Evolutionary conservation across 2,329 filamentous ascomycete species (phyloP).

Genomic region (Ophiobolus disseminans): DNA sequence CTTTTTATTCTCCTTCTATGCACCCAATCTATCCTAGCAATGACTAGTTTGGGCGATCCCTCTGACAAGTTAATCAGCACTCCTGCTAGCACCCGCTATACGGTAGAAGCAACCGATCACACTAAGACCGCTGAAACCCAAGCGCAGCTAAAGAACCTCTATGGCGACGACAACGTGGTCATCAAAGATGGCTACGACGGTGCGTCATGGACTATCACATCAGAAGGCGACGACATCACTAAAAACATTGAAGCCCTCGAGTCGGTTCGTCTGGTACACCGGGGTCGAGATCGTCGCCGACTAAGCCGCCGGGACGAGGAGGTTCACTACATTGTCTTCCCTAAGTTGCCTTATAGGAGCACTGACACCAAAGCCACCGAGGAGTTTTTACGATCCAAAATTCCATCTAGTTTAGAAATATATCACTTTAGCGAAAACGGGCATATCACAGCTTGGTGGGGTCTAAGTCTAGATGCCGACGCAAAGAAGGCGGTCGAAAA

Average conservation of each 20-base stretch:
- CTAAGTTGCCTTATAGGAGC: conserved; percentile 2
- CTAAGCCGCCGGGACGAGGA: conserved; percentile 2
- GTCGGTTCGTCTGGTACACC: conserved; percentile 3
- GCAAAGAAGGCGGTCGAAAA: conserved; percentile 2
- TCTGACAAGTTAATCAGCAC: conserved; percentile 5
- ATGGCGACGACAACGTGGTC: conserved; percentile 4
- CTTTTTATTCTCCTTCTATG: conserved; percentile 4
- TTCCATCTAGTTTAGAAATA: not conserved
- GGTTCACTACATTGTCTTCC: conserved; percentile 4
- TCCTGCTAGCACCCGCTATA: conserved; percentile 4
- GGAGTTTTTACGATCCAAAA: conserved; percentile 4
- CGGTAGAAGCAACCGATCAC: conserved; percentile 4
- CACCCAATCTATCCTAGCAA: conserved; percentile 4
- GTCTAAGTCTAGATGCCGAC: conserved; percentile 2
- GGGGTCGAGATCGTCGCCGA: conserved; percentile 2
- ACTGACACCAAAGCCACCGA: conserved; percentile 5
- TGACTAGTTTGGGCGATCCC: conserved; percentile 2
- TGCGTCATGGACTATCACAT: conserved; percentile 4
- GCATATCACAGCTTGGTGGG: conserved; percentile 1
- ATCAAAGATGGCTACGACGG: conserved; percentile 1
- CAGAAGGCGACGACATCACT: conserved; percentile 4
- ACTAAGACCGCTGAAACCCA: conserved; percentile 3
- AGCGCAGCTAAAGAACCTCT: conserved; percentile 5
- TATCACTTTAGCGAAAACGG: conserved; percentile 1
- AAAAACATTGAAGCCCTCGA: conserved; percentile 4